Percentiles rank a stretch among this genome's conserved stretches.
Conservation (phyloP, 129 eudicot genomes). For the Flaveria bidentis region DNA sequence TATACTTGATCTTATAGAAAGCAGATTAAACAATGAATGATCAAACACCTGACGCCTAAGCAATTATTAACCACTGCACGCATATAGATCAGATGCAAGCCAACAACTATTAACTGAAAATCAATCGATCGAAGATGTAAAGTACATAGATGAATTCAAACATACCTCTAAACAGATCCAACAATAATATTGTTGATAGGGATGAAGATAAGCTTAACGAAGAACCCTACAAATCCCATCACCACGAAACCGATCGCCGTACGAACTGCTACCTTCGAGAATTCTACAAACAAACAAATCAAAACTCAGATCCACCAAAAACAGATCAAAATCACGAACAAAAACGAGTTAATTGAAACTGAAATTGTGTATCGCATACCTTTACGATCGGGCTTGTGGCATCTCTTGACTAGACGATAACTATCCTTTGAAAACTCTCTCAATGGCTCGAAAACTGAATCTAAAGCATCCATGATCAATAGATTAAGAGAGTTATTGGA, state of each 20-base stretch:
- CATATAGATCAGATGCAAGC: conserved; percentile 14
- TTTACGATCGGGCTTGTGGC: conserved; percentile 96
- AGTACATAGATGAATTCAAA: background rate
- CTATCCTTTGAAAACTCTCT: conserved; percentile 93
- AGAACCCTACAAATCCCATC: conserved; percentile 97
- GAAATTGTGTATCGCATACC: conserved; percentile 40
- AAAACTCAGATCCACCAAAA: conserved; percentile 5
- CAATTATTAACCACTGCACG: background rate
- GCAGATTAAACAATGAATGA: background rate
- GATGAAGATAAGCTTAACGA: conserved; percentile 92
- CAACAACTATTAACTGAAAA: conserved; percentile 12
- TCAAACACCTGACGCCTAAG: background rate
- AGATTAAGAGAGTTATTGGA: conserved; percentile 14
- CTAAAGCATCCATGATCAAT: conserved; percentile 70
- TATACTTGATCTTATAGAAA: too few species aligned
- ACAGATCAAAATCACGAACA: conserved; percentile 1
- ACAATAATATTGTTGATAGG: conserved; percentile 97
- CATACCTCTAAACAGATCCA: conserved; percentile 66
- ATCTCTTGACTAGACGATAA: conserved; percentile 83
- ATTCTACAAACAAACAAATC: conserved; percentile 44
- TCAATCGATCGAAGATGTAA: background rate
- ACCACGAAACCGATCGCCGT: conserved; percentile 95
- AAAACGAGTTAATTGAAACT: background rate
- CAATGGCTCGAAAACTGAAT: conserved; percentile 78
- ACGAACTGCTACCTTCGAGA: conserved; percentile 92